phyloP scores from a whole-genome alignment of 352 stramenopile genomes.

The Pythium guiyangense region DNA sequence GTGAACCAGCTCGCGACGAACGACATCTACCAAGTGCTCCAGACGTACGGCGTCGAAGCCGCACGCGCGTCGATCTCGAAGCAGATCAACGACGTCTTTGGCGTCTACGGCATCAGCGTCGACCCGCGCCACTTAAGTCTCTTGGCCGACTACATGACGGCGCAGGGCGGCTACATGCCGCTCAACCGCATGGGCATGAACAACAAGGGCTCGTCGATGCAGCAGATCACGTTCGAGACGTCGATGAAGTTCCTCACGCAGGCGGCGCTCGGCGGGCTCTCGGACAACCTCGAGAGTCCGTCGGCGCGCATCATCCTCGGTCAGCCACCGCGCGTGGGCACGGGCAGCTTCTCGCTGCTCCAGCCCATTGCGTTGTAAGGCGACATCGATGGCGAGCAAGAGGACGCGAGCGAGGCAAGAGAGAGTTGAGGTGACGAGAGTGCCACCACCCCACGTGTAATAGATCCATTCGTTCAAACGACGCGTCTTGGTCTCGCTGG shows the following conservation, averaged over 20 bases:
- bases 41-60: slow-evolving; percentile 98
- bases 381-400: neutral
- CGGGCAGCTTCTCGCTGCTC: slow-evolving; percentile 94
- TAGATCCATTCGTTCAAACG: neutral
- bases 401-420: neutral
- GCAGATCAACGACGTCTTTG: slow-evolving; percentile 99
- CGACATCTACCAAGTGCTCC: slow-evolving; percentile 96
- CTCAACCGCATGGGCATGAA: slow-evolving; percentile 98
- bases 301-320: slow-evolving; percentile 95
- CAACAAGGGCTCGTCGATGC: slow-evolving; percentile 93
- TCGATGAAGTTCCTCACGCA: slow-evolving; percentile 98
- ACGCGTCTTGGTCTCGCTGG: neutral
- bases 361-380: slow-evolving; percentile 78
- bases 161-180: slow-evolving; percentile 94
- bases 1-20: slow-evolving; percentile 96
- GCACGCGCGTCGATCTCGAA: slow-evolving; percentile 96
- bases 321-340: slow-evolving; percentile 93
- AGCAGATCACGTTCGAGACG: slow-evolving; percentile 99
- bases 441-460: neutral
- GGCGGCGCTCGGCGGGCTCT: slow-evolving; percentile 88
- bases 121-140: slow-evolving; percentile 97
- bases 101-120: slow-evolving; percentile 98
- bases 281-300: slow-evolving; percentile 91
- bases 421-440: slow-evolving; percentile 1
- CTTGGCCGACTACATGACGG: slow-evolving; percentile 99